Conservation (phyloP, 805 yeast genomes). For the Hemisphaericaspora nanyangensis region DNA sequence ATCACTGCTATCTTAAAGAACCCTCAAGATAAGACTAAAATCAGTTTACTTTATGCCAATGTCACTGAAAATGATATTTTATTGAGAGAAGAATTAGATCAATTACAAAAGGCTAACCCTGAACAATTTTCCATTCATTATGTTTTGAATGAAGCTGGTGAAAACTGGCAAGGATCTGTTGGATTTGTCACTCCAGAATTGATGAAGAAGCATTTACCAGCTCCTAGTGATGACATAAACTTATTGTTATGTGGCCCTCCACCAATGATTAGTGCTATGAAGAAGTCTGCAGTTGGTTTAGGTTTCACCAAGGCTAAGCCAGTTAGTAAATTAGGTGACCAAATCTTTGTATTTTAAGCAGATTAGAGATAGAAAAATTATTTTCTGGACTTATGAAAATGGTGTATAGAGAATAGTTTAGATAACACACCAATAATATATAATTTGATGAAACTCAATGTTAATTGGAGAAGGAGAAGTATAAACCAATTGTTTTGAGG, state of each 20-base stretch:
- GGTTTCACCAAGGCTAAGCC: conserved; percentile 86
- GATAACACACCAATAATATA: too few relatives aligned
- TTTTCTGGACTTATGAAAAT: too few relatives aligned
- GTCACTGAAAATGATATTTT: conserved; percentile 77
- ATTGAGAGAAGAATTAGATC: conserved; percentile 75
- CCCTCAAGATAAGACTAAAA: conserved; percentile 74
- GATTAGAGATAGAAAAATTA: neutral
- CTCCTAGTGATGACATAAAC: conserved; percentile 56
- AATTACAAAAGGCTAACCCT: conserved; percentile 52
- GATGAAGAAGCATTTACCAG: conserved; percentile 60
- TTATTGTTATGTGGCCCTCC: conserved; percentile 92
- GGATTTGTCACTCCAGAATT: conserved; percentile 82
- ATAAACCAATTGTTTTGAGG: too few relatives aligned
- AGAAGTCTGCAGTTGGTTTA: conserved; percentile 68
- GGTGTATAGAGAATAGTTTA: too few relatives aligned
- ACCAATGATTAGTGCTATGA: conserved; percentile 81
- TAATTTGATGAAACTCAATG: too few relatives aligned
- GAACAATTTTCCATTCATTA: conserved; percentile 63
- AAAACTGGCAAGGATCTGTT: conserved; percentile 67
- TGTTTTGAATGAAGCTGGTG: conserved; percentile 71
- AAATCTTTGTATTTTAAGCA: conserved; percentile 74
- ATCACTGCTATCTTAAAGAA: conserved; percentile 74
- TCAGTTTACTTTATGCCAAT: conserved; percentile 76
- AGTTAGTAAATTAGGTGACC: conserved; percentile 85
- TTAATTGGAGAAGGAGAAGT: too few relatives aligned